A percentile compares a stretch with the other conserved stretches of the same genome.
Conservation (phyloP, 768 basidiomycete genomes). For the Boletus reticuloceps region DNA sequence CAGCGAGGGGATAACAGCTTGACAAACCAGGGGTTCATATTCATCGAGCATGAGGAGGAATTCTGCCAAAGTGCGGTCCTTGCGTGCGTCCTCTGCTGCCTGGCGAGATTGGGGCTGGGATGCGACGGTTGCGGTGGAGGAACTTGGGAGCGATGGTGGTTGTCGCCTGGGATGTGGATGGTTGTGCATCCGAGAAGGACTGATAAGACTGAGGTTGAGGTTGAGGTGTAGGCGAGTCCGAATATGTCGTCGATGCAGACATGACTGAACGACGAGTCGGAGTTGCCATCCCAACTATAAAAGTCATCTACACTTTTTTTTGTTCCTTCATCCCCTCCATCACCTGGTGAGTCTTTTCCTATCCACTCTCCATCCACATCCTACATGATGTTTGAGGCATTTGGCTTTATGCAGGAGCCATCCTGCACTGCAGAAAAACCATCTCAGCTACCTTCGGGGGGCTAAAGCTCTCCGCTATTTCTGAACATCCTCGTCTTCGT, state of each 20-base stretch:
- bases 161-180: conserved; percentile 16
- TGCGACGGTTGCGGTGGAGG: conserved; percentile 14
- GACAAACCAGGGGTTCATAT: conserved; percentile 86
- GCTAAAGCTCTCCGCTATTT: conserved; percentile 42
- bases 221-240: conserved; percentile 33
- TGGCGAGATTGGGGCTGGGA: conserved; percentile 55
- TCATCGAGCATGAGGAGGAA: conserved; percentile 96
- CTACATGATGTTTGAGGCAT: conserved; percentile 87
- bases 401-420: conserved; percentile 76
- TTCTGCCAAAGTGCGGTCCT: conserved; percentile 88
- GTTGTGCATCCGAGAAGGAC: conserved; percentile 19
- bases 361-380: conserved; percentile 34
- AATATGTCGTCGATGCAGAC: conserved; percentile 30
- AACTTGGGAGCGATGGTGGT: conserved; percentile 15
- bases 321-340: background rate
- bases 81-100: conserved; percentile 76
- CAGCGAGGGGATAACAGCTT: background rate
- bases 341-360: conserved; percentile 20
- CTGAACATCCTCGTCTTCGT: conserved; percentile 31
- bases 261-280: conserved; percentile 30
- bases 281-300: conserved; percentile 29
- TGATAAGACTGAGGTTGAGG: conserved; percentile 16
- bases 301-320: conserved; percentile 4
- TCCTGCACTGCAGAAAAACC: conserved; percentile 77
- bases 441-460: conserved; percentile 91